These are phyloP conservation scores for Macrotyloma uniflorum DNA, from an alignment of 306 rosid genomes.

Conservation along the genomic window DNA sequence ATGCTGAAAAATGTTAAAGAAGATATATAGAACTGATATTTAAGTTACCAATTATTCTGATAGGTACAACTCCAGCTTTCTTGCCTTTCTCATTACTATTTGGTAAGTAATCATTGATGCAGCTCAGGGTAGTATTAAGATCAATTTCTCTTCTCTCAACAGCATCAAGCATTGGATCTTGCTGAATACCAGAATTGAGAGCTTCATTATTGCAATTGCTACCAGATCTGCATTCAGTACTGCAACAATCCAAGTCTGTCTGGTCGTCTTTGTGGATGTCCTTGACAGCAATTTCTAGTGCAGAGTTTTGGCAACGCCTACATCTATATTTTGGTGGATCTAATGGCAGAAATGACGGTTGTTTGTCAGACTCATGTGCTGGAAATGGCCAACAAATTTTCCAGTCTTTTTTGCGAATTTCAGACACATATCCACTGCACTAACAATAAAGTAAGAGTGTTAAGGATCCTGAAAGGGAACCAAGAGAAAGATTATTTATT, in stretches of 20 bases:
- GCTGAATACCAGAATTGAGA: slow-evolving; percentile 46
- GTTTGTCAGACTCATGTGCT: slow-evolving; percentile 55
- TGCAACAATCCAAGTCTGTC: slow-evolving; percentile 31
- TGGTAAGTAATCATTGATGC: slow-evolving; percentile 42
- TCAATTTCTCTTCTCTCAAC: slow-evolving; percentile 52
- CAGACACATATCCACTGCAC: slow-evolving; percentile 90
- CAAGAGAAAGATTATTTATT: slow-evolving; percentile 32
- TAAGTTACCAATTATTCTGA: slow-evolving; percentile 55
- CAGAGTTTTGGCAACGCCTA: slow-evolving; percentile 56
- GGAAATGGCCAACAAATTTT: slow-evolving; percentile 85
- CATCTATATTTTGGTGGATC: slow-evolving; percentile 65
- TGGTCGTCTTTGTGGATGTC: slow-evolving; percentile 43
- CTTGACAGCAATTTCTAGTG: slow-evolving; percentile 45
- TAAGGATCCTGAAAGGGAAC: slow-evolving; percentile 30
- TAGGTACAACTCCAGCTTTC: slow-evolving; percentile 43
- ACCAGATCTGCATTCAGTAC: slow-evolving; percentile 44
- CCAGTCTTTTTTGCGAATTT: slow-evolving; percentile 77
- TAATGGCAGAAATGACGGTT: slow-evolving; percentile 59
- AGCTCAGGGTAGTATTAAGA: slow-evolving; percentile 47
- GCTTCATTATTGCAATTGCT: slow-evolving; percentile 40
- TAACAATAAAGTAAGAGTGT: slow-evolving; percentile 38
- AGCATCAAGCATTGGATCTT: slow-evolving; percentile 49
- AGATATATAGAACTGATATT: slow-evolving; percentile 37
- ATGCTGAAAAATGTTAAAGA: slow-evolving; percentile 22
- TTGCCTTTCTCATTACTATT: slow-evolving; percentile 52